Conservation (phyloP, 2,329 filamentous ascomycete species). For the Colletotrichum liriopes region DNA sequence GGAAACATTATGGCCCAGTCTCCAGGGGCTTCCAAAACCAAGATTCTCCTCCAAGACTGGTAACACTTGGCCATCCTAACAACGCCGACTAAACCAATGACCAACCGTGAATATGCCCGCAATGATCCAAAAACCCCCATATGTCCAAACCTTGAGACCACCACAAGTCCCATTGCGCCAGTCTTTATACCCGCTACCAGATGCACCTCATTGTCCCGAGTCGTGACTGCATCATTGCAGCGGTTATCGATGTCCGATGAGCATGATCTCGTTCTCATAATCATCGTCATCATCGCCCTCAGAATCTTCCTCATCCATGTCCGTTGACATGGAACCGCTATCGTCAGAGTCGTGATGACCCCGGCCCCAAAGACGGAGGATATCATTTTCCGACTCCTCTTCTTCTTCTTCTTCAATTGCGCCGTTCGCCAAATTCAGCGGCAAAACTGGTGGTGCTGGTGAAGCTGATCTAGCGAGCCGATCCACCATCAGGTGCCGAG, state of each 20-base stretch:
- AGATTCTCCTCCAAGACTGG: constrained; percentile 2
- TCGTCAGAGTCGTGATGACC: constrained; percentile 64
- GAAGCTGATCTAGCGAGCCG: constrained; percentile 53
- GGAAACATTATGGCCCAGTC: constrained; percentile 34
- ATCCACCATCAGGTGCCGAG: constrained; percentile 54
- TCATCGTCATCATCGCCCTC: constrained; percentile 64
- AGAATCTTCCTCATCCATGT: constrained; percentile 58
- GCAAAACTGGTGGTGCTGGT: constrained; percentile 31
- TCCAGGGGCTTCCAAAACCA: constrained; percentile 13
- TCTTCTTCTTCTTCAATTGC: constrained; percentile 58
- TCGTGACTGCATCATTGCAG: constrained; percentile 1
- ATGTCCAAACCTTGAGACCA: constrained; percentile 33
- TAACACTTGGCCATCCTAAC: constrained; percentile 2
- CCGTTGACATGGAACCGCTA: constrained; percentile 54
- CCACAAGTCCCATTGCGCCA: constrained; percentile 24
- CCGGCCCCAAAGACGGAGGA: constrained; percentile 67
- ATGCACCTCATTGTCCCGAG: constrained; percentile 20
- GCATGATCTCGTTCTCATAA: constrained; percentile 65
- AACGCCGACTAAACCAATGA: constrained; percentile 28
- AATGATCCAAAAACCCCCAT: constrained; percentile 30
- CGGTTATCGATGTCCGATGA: constrained; percentile 64
- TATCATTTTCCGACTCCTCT: constrained; percentile 58
- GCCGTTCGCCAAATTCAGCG: constrained; percentile 40
- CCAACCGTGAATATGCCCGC: constrained; percentile 23
- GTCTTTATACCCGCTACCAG: constrained; percentile 13